Evolutionary conservation across 2,329 filamentous ascomycete species (phyloP), one percentile per base, ranked within the genome.

Genomic region (Aspergillus ruber): DNA sequence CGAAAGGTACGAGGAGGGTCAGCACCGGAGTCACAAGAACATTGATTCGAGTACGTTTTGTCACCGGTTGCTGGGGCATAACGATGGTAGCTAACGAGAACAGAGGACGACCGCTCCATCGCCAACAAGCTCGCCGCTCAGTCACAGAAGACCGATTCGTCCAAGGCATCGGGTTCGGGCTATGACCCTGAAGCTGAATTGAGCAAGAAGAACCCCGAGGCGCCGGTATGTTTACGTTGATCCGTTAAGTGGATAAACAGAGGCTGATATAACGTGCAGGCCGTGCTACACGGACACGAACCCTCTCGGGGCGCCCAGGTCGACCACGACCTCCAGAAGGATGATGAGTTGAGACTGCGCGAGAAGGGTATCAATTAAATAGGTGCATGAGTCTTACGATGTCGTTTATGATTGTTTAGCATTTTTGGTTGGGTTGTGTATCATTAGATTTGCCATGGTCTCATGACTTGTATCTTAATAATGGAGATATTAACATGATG

Each of bases 1-100:
- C 17, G 72, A 79, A 44, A 77, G 82, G 50, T 93, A 81, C 72
- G 73, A 90, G 51, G 85, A 91, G 72, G 88, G 88, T 58, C 75
- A 84, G 66, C 66, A 77, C 49, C 74, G 86, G 66, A 84, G 84
- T 45, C 88, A 94, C 69, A 67, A 76, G 51, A 74, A 77, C 53
- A 77, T 79, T 47, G 86, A 93, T 65, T 81, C 87, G 43, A 91
- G 86, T 90, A 78, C 44, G 50, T 51, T 10, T 10, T 20, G 43
- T 8, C 15, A 15, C 44, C 42, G 5, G 15, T 6, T 10, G 17
- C 8, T 4, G 12, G 39, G 13, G 2, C 21, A 9, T 29, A 6
- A 21, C 35, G 13, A 40, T 9, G 27, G 15, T 32, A 32, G 25
- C 41, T 48, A 50, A 48, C 33, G 5, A 32, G 15, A 39, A 25